Evolutionary conservation across 2,329 filamentous ascomycete genomes (phyloP).

Genomic region (Penicillium sp.): DNA sequence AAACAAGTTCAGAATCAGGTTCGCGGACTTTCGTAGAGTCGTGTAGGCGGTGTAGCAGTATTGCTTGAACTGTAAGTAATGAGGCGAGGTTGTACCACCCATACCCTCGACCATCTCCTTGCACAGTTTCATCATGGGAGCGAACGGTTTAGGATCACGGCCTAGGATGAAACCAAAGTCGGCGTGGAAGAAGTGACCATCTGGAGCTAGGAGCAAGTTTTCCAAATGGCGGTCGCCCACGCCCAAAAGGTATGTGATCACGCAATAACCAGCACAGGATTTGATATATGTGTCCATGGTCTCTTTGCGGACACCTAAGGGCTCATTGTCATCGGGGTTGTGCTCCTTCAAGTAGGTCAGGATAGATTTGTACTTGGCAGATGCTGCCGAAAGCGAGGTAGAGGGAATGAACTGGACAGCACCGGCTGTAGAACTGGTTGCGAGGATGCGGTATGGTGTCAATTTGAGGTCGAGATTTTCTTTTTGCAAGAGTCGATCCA

Average conservation of each 20-base stretch:
- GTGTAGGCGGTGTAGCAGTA: slow-evolving; percentile 95
- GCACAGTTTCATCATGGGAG: slow-evolving; percentile 91
- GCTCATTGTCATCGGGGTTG: slow-evolving; percentile 76
- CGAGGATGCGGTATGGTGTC: slow-evolving; percentile 92
- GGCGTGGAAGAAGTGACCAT: slow-evolving; percentile 94
- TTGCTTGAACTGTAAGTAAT: slow-evolving; percentile 85
- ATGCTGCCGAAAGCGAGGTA: slow-evolving; percentile 73
- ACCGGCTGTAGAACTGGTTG: slow-evolving; percentile 81
- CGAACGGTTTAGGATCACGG: slow-evolving; percentile 94
- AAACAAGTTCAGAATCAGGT: slow-evolving; percentile 90
- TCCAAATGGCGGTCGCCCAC: slow-evolving; percentile 95
- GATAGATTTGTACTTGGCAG: slow-evolving; percentile 70
- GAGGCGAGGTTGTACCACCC: slow-evolving; percentile 74
- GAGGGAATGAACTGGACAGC: slow-evolving; percentile 92
- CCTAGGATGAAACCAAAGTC: slow-evolving; percentile 98
- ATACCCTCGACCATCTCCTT: slow-evolving; percentile 99
- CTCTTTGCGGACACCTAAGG: slow-evolving; percentile 82
- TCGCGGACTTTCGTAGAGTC: slow-evolving; percentile 80
- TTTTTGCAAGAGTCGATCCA: slow-evolving; percentile 92
- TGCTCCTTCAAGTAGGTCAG: slow-evolving; percentile 81
- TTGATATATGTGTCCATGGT: slow-evolving; percentile 92
- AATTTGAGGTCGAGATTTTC: slow-evolving; percentile 94
- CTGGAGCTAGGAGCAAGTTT: slow-evolving; percentile 83
- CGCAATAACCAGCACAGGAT: slow-evolving; percentile 94
- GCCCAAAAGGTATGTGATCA: slow-evolving; percentile 95